Evolutionary conservation across 2,329 filamentous ascomycete species (phyloP), one percentile per base, ranked within the genome.

Genomic region (Akanthomyces lecanii): DNA sequence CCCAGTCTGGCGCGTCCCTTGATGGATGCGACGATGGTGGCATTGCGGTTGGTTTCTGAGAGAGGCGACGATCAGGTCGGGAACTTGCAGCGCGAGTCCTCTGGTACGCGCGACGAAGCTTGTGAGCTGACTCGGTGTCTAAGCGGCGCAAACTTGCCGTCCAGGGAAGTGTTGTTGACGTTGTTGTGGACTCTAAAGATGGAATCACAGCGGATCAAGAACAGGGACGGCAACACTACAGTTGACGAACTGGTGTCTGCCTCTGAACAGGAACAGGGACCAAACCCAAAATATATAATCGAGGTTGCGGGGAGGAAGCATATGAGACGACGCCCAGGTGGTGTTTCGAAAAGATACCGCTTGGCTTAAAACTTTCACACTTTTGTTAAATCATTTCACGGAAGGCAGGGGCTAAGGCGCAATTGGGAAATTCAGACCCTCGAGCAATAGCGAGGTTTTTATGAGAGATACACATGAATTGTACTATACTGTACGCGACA

Each of bases 1-100:
- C 86, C 85, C 83, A 82, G 78, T 76, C 81, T 89, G 86, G 86
- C 86, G 86, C 86, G 86, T 89, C 86, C 86, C 72, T 79, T 88
- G 71, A 78, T 77, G 85, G 85, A 89, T 88, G 86, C 86, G 86
- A 89, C 86, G 85, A 82, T 87, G 84, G 83, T 75, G 82, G 84
- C 82, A 80, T 85, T 89, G 86, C 86, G 86, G 86, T 88, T 84
- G 81, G 84, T 83, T 75, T 85, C 84, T 86, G 78, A 86, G 76
- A 77, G 80, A 78, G 71, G 74, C 71, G 77, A 81, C 69, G 75
- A 78, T 70, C 77, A 73, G 75, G 78, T 78, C 76, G 77, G 71
- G 69, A 73, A 71, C 69, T 68, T 67, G 69, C 64, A 65, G 68
- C 65, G 66, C 70, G 74, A 71, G 71, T 66, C 70, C 65, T 59